A percentile compares a stretch with the other conserved stretches of the same genome.
Conservation (phyloP, 371 early-diverging fungal genomes). For the Mucor circinelloides region DNA sequence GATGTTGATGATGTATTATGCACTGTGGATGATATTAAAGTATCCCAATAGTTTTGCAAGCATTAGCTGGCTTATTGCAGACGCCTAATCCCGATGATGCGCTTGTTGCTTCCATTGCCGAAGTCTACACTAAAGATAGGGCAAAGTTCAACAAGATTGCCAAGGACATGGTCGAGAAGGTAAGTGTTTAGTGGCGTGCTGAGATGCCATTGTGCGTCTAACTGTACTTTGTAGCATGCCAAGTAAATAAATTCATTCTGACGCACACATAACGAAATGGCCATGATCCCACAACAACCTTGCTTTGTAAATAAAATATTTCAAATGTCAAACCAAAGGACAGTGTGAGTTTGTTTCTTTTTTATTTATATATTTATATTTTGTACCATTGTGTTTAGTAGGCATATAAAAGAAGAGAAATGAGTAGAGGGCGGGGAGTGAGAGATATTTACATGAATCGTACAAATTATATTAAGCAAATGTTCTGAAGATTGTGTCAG, state of each 20-base stretch:
- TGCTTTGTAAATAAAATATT: not conserved
- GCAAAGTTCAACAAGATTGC: slow-evolving; percentile 80
- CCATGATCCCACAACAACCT: not conserved
- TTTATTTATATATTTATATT: not conserved
- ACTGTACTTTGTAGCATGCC: not conserved
- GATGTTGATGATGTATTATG: not conserved
- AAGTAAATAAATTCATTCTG: not conserved
- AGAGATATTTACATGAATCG: not conserved
- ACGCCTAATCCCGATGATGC: slow-evolving; percentile 94
- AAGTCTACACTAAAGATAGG: slow-evolving; percentile 75
- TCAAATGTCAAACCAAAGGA: not conserved
- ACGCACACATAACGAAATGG: not conserved
- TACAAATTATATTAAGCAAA: not conserved
- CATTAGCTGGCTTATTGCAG: slow-evolving; percentile 72
- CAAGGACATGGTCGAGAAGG: slow-evolving; percentile 82
- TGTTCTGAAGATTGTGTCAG: not conserved
- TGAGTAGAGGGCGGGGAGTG: not conserved
- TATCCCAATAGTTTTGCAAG: slow-evolving; percentile 59
- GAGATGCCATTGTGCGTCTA: not conserved
- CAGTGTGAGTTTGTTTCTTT: too few species aligned
- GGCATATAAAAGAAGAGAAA: too few species aligned
- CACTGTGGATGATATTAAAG: not conserved
- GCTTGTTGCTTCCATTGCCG: slow-evolving; percentile 81
- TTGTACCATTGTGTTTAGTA: too few species aligned
- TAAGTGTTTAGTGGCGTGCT: slow-evolving; percentile 6